Evolutionary conservation across 2,329 filamentous ascomycete genomes (phyloP).

Genomic region (Apiospora arundinis): DNA sequence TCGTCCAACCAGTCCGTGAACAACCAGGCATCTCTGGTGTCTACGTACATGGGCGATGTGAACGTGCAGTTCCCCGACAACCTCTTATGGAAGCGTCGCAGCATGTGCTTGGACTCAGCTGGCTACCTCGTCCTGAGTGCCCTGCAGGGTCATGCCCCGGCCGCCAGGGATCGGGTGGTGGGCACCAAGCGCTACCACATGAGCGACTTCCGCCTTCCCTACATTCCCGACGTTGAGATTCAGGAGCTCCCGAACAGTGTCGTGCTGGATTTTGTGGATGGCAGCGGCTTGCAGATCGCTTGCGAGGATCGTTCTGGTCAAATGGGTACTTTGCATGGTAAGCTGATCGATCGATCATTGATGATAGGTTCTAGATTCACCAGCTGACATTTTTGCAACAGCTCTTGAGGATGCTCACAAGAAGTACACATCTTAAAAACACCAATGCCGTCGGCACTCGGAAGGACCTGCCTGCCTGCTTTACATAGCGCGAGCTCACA

Average conservation of each 20-base stretch:
- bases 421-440: slow-evolving; percentile 10
- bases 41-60: slow-evolving; percentile 82
- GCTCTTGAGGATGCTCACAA: slow-evolving; percentile 26
- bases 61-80: slow-evolving; percentile 98
- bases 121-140: slow-evolving; percentile 84
- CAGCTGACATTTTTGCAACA: slow-evolving; percentile 19
- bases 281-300: slow-evolving; percentile 67
- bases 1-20: not conserved
- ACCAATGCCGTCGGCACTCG: not conserved
- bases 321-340: slow-evolving; percentile 59
- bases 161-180: slow-evolving; percentile 57
- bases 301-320: slow-evolving; percentile 68
- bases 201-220: slow-evolving; percentile 80
- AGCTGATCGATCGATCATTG: slow-evolving; percentile 37
- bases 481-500: not conserved
- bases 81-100: slow-evolving; percentile 93
- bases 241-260: slow-evolving; percentile 92
- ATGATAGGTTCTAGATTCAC: not conserved
- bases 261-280: slow-evolving; percentile 65
- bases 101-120: slow-evolving; percentile 81
- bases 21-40: slow-evolving; percentile 41
- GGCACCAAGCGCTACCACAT: slow-evolving; percentile 81
- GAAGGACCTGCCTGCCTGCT: not conserved
- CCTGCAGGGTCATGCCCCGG: slow-evolving; percentile 59
- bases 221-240: slow-evolving; percentile 85